Conservation (phyloP, 257 asterid genomes). For the Perilla frutescens region DNA sequence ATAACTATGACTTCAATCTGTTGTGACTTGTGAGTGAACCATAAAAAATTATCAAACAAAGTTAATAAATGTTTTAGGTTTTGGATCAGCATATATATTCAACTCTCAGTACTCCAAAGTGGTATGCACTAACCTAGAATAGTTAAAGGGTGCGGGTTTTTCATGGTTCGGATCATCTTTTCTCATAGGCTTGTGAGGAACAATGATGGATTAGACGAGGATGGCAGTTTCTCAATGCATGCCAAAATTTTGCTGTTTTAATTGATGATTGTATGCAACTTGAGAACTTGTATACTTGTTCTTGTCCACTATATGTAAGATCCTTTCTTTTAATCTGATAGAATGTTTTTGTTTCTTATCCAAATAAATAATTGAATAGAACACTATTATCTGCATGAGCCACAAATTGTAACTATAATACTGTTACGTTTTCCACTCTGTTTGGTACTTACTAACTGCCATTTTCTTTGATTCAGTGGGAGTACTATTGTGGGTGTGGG, state of each 20-base stretch:
- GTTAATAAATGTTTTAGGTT: neutral
- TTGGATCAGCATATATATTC: constrained; percentile 5
- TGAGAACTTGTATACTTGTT: neutral
- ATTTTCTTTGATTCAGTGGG: constrained; percentile 62
- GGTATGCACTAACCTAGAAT: too few relatives aligned
- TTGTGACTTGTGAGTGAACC: neutral
- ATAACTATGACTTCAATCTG: neutral
- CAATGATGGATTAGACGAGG: neutral
- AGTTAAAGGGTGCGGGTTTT: too few relatives aligned
- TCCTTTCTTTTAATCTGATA: neutral
- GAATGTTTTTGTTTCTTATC: neutral
- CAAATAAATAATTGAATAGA: neutral
- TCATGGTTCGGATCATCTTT: too few relatives aligned
- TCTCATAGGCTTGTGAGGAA: neutral
- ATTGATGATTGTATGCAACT: too few relatives aligned
- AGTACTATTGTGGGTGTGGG: constrained; percentile 97
- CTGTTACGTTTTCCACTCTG: neutral
- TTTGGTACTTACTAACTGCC: neutral
- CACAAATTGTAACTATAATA: neutral
- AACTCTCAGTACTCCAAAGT: neutral
- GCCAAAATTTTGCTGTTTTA: neutral
- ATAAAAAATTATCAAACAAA: neutral
- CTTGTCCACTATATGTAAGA: neutral
- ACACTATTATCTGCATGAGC: neutral
- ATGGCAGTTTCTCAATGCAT: constrained; percentile 4